Percentiles rank a stretch among this genome's conserved stretches.
These are phyloP conservation scores for Yamadazyma kitorensis DNA, from an alignment of 805 yeast genomes.

Conservation along the genomic window DNA sequence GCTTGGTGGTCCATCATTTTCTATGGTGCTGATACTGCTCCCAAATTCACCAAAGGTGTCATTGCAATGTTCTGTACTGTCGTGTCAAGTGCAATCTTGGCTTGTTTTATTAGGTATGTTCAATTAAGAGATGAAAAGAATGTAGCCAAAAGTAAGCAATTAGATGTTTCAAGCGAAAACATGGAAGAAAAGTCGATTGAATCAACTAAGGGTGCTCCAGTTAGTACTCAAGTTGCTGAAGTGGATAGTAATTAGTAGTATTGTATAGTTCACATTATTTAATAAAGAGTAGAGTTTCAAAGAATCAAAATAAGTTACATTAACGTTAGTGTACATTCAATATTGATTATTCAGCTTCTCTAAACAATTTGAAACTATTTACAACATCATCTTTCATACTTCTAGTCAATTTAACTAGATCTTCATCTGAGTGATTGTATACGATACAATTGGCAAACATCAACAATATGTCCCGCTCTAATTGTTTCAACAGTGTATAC, in stretches of 20 bases:
- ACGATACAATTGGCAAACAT: slow-evolving; percentile 85
- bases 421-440: slow-evolving; percentile 70
- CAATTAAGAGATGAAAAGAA: slow-evolving; percentile 36
- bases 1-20: slow-evolving; percentile 64
- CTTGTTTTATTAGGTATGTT: slow-evolving; percentile 38
- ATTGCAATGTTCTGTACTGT: slow-evolving; percentile 58
- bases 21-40: slow-evolving; percentile 51
- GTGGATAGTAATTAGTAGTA: slow-evolving; percentile 1
- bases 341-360: slow-evolving; percentile 42
- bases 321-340: no score
- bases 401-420: slow-evolving; percentile 57
- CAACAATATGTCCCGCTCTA: slow-evolving; percentile 66
- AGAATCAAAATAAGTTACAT: no score
- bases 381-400: slow-evolving; percentile 72
- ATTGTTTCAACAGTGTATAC: slow-evolving; percentile 55
- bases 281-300: no score
- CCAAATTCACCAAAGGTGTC: slow-evolving; percentile 50
- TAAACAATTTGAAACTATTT: slow-evolving; percentile 53
- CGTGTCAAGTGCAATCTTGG: slow-evolving; percentile 38
- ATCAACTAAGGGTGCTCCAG: slow-evolving; percentile 1
- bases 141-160: no score
- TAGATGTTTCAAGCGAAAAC: neutral
- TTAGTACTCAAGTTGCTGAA: slow-evolving; percentile 1
- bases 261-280: no score
- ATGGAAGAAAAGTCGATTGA: slow-evolving; percentile 6